Base-by-base conservation (phyloP, 2,329 filamentous ascomycete genomes). In the Fusarium fracticaudum region DNA sequence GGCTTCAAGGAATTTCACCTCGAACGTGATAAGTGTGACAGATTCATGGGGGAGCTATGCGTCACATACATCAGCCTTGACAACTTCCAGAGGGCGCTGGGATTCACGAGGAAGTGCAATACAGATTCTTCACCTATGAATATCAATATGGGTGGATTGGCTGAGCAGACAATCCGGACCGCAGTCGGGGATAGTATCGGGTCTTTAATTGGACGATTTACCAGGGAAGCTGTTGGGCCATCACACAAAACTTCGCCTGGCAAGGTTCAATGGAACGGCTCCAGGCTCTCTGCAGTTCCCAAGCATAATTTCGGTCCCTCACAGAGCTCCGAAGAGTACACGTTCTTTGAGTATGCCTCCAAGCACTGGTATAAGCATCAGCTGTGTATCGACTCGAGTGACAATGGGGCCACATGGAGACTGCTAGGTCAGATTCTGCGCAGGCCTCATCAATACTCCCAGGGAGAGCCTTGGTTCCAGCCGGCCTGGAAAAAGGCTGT, bases 21-120 rank as follows among this genome's bases (percentile, higher is more conserved):
- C 3, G 9, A 60, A 50, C 3, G 15, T 20, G n/a, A 33, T 1
- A 41, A 38, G 13, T 60, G 44, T 4, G 33, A 72, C 4, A 35
- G 15, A 4, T 26, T 53, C 10, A 63, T 50, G 45, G 68, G 50
- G 1, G 53, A 55, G 5, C 8, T 59, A 4, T 72, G 68, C 15
- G 47, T 72, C 8, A 72, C 65, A 3, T 75, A 75, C 12, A 55
- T 74, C 15, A 58, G 41, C 13, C n/a, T 74, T 6, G 54, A 40
- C 4, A 67, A 61, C 18, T 54, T 61, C 24, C 45, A 61, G 12
- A 51, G 48, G 15, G 48, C 48, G 3, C 2, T 35, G 10, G 48
- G 48, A 6, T 50, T 33, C 22, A 33, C 20, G 22, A 50, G 22
- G 15, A 24, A 15, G 4, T 6, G 5, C 22, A 51, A 51, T 14